These are phyloP conservation scores for Lagenidium giganteum DNA, from an alignment of 352 stramenopile species.

Conservation along the genomic window DNA sequence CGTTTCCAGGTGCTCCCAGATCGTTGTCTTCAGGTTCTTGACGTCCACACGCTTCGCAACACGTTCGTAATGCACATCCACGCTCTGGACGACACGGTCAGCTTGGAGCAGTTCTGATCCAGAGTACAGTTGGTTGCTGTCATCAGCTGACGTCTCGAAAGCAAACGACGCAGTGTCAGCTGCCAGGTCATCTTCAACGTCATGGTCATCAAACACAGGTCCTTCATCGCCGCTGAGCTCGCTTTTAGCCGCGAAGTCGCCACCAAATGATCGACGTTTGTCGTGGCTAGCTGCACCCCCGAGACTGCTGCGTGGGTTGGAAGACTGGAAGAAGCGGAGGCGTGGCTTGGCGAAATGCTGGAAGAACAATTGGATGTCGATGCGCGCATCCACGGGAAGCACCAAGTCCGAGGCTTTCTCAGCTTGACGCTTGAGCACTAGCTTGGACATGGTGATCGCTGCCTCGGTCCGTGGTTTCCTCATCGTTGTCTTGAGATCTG, in stretches of 20 bases:
- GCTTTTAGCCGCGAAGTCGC: too few species aligned
- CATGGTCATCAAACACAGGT: constrained; percentile 3
- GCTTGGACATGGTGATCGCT: constrained; percentile 41
- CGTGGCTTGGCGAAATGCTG: constrained; percentile 77
- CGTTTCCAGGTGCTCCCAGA: constrained; percentile 87
- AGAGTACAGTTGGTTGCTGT: constrained; percentile 39
- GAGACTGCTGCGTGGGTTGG: constrained; percentile 1
- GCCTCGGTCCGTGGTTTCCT: constrained; percentile 31
- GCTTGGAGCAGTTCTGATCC: constrained; percentile 69
- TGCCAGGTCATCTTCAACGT: constrained; percentile 23
- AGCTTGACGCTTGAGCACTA: constrained; percentile 38
- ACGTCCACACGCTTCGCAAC: constrained; percentile 97
- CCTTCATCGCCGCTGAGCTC: too few species aligned
- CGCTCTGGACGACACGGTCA: constrained; percentile 92
- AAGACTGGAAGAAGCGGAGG: constrained; percentile 52
- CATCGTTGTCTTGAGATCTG: constrained; percentile 37
- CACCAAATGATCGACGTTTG: too few species aligned
- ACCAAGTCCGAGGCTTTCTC: constrained; percentile 62
- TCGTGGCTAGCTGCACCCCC: constrained; percentile 17
- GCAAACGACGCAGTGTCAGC: too few species aligned
- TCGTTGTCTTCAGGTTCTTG: constrained; percentile 93
- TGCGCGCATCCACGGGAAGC: constrained; percentile 72
- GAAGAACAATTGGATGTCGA: constrained; percentile 65
- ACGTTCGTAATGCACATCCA: constrained; percentile 91
- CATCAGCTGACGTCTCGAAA: too few species aligned